phyloP scores from a whole-genome alignment of 2,329 filamentous ascomycete species.

The Aspergillus niger region DNA sequence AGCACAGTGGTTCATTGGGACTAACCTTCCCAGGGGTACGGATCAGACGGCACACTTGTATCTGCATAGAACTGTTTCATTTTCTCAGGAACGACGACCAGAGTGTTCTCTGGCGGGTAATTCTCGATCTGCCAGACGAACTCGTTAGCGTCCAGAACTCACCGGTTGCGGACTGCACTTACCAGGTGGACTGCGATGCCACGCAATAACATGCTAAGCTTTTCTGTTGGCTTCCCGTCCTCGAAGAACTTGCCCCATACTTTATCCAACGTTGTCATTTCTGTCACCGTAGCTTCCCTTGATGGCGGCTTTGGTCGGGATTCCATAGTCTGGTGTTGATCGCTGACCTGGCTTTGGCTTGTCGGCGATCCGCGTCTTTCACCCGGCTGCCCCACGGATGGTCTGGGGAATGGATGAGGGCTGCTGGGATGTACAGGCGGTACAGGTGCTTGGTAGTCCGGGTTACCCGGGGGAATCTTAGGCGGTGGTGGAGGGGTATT shows the following conservation, averaged over 20 bases:
- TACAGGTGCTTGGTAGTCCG: conserved; percentile 25
- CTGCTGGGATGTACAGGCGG: conserved; percentile 25
- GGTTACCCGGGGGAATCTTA: conserved; percentile 5
- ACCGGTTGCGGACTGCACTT: conserved; percentile 30
- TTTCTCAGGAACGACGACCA: conserved; percentile 76
- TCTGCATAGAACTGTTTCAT: conserved; percentile 72
- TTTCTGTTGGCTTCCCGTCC: conserved; percentile 65
- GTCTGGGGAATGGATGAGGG: conserved; percentile 23
- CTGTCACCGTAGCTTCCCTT: conserved; percentile 45
- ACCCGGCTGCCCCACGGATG: conserved; percentile 23
- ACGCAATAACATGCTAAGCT: conserved; percentile 70
- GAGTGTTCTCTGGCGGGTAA: conserved; percentile 64
- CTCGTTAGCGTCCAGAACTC: conserved; percentile 16
- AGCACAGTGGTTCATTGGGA: background rate
- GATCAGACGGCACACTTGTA: conserved; percentile 65
- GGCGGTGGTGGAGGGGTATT: conserved; percentile 24
- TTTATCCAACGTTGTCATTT: conserved; percentile 64
- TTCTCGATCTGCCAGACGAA: conserved; percentile 61
- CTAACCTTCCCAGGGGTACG: conserved; percentile 68
- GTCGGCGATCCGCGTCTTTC: conserved; percentile 39
- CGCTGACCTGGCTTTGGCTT: conserved; percentile 40
- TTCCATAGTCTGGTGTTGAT: conserved; percentile 33
- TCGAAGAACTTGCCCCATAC: conserved; percentile 78
- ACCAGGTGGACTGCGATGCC: conserved; percentile 76
- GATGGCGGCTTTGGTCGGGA: conserved; percentile 40